A percentile compares a stretch with the other conserved stretches of the same genome.
phyloP scores from a whole-genome alignment of 306 rosid species.

The Amphicarpaea edgeworthii region DNA sequence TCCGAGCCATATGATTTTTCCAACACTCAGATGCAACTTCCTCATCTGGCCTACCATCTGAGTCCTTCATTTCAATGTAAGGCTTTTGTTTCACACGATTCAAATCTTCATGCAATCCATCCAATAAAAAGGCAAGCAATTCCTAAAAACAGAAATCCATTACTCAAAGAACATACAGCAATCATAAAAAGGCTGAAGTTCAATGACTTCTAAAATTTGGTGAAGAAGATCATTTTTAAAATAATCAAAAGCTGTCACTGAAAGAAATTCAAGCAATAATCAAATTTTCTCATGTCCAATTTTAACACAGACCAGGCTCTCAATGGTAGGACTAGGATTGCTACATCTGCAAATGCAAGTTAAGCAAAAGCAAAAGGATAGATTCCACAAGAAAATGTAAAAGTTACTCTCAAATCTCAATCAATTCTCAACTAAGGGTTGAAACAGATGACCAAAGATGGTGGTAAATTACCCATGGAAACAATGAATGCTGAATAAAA shows the following conservation, averaged over 20 bases:
- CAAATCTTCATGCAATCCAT: constrained; percentile 99
- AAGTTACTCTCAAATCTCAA: constrained; percentile 3
- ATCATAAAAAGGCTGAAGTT: constrained; percentile 19
- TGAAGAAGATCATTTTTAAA: constrained; percentile 6
- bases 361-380: constrained; percentile 13
- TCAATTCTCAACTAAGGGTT: constrained; percentile 28
- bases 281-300: constrained; percentile 22
- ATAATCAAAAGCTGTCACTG: constrained; percentile 5
- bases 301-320: not conserved
- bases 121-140: constrained; percentile 97
- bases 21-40: constrained; percentile 97
- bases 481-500: constrained; percentile 8
- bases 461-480: not conserved
- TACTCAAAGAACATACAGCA: constrained; percentile 41
- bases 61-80: constrained; percentile 96
- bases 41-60: constrained; percentile 86
- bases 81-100: constrained; percentile 99
- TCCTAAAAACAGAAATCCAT: constrained; percentile 62
- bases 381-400: not conserved
- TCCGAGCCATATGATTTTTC: constrained; percentile 95
- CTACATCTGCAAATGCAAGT: constrained; percentile 12
- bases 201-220: constrained; percentile 38
- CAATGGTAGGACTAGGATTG: not conserved
- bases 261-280: constrained; percentile 15
- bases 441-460: constrained; percentile 13